phyloP scores from a whole-genome alignment of 768 basidiomycete genomes.

The Russula foetens region DNA sequence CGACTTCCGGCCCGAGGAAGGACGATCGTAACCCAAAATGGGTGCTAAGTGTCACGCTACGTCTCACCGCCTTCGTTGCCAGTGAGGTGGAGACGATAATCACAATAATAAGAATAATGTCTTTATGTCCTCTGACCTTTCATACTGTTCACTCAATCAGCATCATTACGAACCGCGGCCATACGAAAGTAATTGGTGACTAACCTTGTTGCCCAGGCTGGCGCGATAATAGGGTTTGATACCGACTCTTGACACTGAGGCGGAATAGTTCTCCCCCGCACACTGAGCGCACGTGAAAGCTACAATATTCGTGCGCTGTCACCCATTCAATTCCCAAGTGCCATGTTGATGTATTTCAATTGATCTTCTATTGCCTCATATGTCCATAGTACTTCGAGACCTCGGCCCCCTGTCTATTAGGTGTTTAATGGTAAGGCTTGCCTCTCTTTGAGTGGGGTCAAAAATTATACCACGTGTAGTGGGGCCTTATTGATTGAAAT shows the following conservation, averaged over 20 bases:
- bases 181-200: background rate
- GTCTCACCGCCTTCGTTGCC: too few species aligned
- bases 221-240: background rate
- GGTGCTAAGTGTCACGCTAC: background rate
- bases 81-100: too few species aligned
- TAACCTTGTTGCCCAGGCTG: background rate
- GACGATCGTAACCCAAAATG: background rate
- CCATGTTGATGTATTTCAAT: too few species aligned
- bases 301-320: background rate
- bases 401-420: background rate
- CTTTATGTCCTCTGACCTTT: too few species aligned
- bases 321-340: too few species aligned
- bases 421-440: background rate
- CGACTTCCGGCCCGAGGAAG: background rate
- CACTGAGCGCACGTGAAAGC: background rate
- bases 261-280: background rate
- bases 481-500: background rate
- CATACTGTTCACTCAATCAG: background rate
- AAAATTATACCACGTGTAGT: background rate
- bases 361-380: background rate
- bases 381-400: background rate
- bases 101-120: too few species aligned
- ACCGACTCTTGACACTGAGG: background rate
- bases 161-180: too few species aligned
- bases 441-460: too few species aligned